Base-by-base conservation (phyloP, 1,284 basidiomycete genomes). In the Leccinum proliferum region DNA sequence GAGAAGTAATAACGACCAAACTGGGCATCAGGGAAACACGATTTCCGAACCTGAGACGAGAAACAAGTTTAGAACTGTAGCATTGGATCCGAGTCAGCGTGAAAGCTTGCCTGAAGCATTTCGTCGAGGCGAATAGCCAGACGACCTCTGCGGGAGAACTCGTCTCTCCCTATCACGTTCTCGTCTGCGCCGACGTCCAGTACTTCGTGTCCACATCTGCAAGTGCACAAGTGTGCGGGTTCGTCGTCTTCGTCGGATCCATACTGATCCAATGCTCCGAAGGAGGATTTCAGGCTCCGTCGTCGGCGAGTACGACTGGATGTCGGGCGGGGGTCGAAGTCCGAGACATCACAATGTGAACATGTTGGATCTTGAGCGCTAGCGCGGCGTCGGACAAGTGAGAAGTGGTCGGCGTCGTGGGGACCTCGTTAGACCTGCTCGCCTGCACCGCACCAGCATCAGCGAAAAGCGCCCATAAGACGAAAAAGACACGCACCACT, bases 111-210 rank as follows among this genome's bases (percentile, higher is more conserved):
- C 83, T 94, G 85, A 52, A 96, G 77, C 60, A 93, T 74, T 75
- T 95, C 92, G 72, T 97, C 94, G 59, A 96, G 81, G 60, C 92
- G 83, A 60, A 92, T 83, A 3, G 93, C 94, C 8, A 93, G 86
- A 67, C 87, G 88, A 56, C 83, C 86, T 72, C 91, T 82, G 52
- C 94, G 82, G 37, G 76, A 76, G 72, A 88, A 88, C 72, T 92
- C 90, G 46, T 81, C 81, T 52, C 74, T 75, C 52, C 82, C 85
- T 41, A 89, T 72, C 57, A 75, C 75, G 18, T 76, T 73, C 63
- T 83, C 81, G 73, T 91, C 83, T 32, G 90, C 88, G 25, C 88
- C 87, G 68, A 93, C 91, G 50, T 85, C 82, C 50, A 76, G 76
- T 63, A 88, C 83, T 37, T 78, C 80, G 75, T 95, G 94, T 0